Conservation (phyloP, 2,329 filamentous ascomycete species). For the Fulvia fulva region DNA sequence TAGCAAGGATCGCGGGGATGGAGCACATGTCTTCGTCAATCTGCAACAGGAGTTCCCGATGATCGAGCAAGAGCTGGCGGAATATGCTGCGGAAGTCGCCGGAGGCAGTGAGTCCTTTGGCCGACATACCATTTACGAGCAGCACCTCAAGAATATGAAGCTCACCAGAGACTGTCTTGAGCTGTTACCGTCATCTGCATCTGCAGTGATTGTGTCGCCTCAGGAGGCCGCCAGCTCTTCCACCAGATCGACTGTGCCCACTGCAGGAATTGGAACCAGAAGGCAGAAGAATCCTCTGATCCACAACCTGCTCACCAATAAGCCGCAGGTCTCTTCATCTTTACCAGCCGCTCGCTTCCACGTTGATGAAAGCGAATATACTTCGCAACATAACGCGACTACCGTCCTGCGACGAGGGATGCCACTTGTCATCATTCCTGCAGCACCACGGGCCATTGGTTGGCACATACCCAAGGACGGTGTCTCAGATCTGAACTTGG, state of each 20-base stretch:
- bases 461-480: conserved; percentile 67
- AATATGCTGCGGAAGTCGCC: conserved; percentile 20
- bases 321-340: conserved; percentile 87
- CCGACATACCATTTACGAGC: conserved; percentile 29
- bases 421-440: conserved; percentile 77
- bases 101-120: conserved; percentile 18
- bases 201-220: conserved; percentile 84
- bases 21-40: conserved; percentile 82
- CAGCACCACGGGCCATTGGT: conserved; percentile 55
- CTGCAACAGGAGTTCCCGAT: conserved; percentile 80
- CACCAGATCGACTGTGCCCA: conserved; percentile 21
- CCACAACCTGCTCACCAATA: conserved; percentile 93
- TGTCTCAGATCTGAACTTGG: conserved; percentile 62
- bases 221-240: conserved; percentile 68
- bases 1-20: conserved; percentile 54
- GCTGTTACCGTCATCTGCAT: conserved; percentile 77
- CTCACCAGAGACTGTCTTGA: conserved; percentile 67
- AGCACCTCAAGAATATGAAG: conserved; percentile 67
- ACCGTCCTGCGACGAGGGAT: conserved; percentile 90
- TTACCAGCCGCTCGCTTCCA: conserved; percentile 67
- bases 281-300: conserved; percentile 78
- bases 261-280: conserved; percentile 44
- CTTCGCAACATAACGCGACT: conserved; percentile 42
- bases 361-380: conserved; percentile 20
- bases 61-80: conserved; percentile 55